These are phyloP conservation scores for Chernovozyma sophiae-reginae DNA, from an alignment of 1,139 yeast species.

Conservation along the genomic window DNA sequence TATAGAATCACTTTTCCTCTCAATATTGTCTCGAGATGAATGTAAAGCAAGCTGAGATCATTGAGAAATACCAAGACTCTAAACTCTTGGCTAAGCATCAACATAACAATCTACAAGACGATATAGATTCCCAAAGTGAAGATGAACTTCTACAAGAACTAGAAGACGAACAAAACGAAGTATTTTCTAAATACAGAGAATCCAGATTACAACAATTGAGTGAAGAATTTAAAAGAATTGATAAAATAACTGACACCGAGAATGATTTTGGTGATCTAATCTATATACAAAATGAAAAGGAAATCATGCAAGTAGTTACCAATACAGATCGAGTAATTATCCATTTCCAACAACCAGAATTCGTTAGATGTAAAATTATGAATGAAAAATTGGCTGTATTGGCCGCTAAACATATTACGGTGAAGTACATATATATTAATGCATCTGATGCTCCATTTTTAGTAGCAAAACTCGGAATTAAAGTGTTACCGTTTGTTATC, in stretches of 20 bases:
- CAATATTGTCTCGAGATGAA: slow-evolving; percentile 19
- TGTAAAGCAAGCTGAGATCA: slow-evolving; percentile 25
- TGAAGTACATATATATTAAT: slow-evolving; percentile 53
- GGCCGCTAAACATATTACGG: slow-evolving; percentile 55
- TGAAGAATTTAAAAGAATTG: slow-evolving; percentile 40
- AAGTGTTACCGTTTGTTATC: slow-evolving; percentile 68
- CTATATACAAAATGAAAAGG: slow-evolving; percentile 47
- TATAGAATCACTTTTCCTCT: too few relatives aligned
- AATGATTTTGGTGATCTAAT: slow-evolving; percentile 40
- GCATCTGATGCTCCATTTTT: slow-evolving; percentile 72
- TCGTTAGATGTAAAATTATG: slow-evolving; percentile 58
- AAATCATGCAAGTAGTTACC: slow-evolving; percentile 50
- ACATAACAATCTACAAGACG: slow-evolving; percentile 16
- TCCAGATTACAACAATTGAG: slow-evolving; percentile 46
- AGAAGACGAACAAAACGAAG: slow-evolving; percentile 31
- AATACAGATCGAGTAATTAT: slow-evolving; percentile 44
- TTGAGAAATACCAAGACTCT: slow-evolving; percentile 42
- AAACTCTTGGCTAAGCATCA: slow-evolving; percentile 17
- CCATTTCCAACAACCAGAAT: slow-evolving; percentile 62
- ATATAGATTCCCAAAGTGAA: slow-evolving; percentile 24
- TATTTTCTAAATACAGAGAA: slow-evolving; percentile 39
- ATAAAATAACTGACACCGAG: slow-evolving; percentile 21
- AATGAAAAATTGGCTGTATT: slow-evolving; percentile 41
- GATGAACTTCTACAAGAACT: slow-evolving; percentile 35
- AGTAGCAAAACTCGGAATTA: slow-evolving; percentile 55